These are phyloP conservation scores for Rhododendron ovatum DNA, from an alignment of 148 eudicot genomes.

Conservation along the genomic window DNA sequence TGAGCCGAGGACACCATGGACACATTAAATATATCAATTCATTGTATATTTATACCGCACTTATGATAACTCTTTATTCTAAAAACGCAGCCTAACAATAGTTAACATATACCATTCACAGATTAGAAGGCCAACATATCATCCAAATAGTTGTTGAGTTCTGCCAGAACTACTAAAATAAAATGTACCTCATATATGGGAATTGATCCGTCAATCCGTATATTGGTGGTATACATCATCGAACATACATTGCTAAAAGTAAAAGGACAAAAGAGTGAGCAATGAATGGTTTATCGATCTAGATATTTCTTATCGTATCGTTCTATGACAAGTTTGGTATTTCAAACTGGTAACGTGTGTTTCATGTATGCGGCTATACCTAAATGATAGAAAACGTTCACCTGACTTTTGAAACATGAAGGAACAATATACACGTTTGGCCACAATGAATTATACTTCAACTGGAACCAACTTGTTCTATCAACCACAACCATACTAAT, in stretches of 20 bases:
- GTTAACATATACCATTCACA: background rate
- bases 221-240: background rate
- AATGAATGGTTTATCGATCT: background rate
- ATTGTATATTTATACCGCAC: background rate
- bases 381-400: background rate
- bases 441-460: background rate
- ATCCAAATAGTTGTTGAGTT: background rate
- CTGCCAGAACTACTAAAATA: background rate
- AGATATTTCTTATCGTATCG: background rate
- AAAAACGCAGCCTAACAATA: background rate
- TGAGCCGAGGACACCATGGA: background rate
- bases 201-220: background rate
- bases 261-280: background rate
- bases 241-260: background rate
- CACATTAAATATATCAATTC: background rate
- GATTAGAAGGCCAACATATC: background rate
- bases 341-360: background rate
- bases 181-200: background rate
- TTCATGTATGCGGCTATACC: background rate
- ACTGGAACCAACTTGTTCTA: background rate
- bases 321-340: background rate
- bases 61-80: background rate
- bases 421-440: background rate
- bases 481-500: background rate
- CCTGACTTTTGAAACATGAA: background rate